Conservation (phyloP, 306 rosid genomes). For the Carpinus fangiana region DNA sequence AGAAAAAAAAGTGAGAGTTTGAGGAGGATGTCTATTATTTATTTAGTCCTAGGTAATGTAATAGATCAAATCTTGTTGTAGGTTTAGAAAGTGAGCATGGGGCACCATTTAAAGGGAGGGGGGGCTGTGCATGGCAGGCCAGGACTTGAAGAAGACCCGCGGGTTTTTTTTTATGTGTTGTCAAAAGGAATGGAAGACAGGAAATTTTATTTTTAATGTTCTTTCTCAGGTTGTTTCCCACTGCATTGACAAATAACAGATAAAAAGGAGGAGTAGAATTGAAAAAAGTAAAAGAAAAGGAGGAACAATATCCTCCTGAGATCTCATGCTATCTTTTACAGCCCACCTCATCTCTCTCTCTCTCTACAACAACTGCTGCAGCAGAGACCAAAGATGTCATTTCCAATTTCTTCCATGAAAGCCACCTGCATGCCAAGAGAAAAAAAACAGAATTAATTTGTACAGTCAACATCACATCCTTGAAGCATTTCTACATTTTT, state of each 20-base stretch:
- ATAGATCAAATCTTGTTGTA: not conserved
- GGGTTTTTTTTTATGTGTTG: constrained; percentile 18
- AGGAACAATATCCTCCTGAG: constrained; percentile 31
- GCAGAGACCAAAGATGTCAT: constrained; percentile 35
- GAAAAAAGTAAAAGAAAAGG: constrained; percentile 2
- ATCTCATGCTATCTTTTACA: constrained; percentile 39
- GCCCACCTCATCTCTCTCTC: constrained; percentile 21
- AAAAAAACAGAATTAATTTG: constrained; percentile 18
- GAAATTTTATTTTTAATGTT: constrained; percentile 35
- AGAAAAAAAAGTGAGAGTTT: too few species aligned
- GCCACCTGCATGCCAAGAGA: constrained; percentile 35
- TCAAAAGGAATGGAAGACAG: constrained; percentile 31
- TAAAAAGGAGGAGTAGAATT: constrained; percentile 16
- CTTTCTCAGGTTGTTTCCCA: constrained; percentile 45
- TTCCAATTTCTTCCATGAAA: constrained; percentile 45
- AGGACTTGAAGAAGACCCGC: constrained; percentile 21
- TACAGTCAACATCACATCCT: constrained; percentile 19
- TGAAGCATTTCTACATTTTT: not conserved
- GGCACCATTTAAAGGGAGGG: not conserved
- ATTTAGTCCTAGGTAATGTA: not conserved
- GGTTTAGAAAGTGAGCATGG: not conserved
- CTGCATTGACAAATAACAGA: constrained; percentile 55
- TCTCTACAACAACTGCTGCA: constrained; percentile 31
- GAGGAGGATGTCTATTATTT: too few species aligned
- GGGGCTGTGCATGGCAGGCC: constrained; percentile 14